A percentile compares a stretch with the other conserved stretches of the same genome.
phyloP scores from a whole-genome alignment of 257 asterid genomes.

The Solanum bulbocastanum region DNA sequence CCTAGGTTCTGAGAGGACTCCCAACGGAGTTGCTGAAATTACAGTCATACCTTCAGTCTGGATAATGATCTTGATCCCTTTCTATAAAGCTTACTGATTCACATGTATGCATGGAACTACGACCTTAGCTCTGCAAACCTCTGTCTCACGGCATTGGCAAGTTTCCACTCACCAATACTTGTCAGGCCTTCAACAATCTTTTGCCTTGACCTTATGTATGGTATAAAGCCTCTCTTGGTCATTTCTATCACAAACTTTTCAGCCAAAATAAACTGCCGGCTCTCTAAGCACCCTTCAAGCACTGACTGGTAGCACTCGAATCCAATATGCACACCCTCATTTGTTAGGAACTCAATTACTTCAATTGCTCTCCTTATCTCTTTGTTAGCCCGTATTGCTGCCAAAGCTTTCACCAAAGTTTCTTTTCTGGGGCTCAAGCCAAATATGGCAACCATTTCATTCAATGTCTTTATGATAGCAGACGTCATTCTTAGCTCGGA shows the following conservation, averaged over 20 bases:
- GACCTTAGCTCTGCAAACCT: slow-evolving; percentile 48
- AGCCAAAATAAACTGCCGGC: slow-evolving; percentile 31
- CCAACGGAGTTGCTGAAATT: not conserved
- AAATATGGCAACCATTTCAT: slow-evolving; percentile 50
- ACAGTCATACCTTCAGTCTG: not conserved
- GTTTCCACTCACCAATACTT: slow-evolving; percentile 45
- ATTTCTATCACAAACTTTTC: slow-evolving; percentile 21
- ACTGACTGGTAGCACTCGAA: slow-evolving; percentile 59
- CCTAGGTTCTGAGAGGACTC: not conserved
- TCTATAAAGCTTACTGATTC: not conserved
- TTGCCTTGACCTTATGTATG: slow-evolving; percentile 26
- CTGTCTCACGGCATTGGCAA: slow-evolving; percentile 52
- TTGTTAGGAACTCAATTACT: slow-evolving; percentile 51
- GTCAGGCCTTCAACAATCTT: slow-evolving; percentile 59
- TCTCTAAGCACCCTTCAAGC: slow-evolving; percentile 70
- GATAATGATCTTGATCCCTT: not conserved
- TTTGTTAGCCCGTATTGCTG: slow-evolving; percentile 45
- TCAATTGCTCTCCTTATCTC: slow-evolving; percentile 58
- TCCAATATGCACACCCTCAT: slow-evolving; percentile 34
- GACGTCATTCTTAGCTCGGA: slow-evolving; percentile 35
- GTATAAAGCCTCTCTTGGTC: slow-evolving; percentile 30
- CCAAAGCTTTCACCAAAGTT: slow-evolving; percentile 35
- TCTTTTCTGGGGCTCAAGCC: slow-evolving; percentile 60
- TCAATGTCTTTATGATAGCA: slow-evolving; percentile 26
- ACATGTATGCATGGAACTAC: slow-evolving; percentile 4